These are phyloP conservation scores for Sclerotinia trifoliorum DNA, from an alignment of 2,329 filamentous ascomycete species.

Conservation along the genomic window DNA sequence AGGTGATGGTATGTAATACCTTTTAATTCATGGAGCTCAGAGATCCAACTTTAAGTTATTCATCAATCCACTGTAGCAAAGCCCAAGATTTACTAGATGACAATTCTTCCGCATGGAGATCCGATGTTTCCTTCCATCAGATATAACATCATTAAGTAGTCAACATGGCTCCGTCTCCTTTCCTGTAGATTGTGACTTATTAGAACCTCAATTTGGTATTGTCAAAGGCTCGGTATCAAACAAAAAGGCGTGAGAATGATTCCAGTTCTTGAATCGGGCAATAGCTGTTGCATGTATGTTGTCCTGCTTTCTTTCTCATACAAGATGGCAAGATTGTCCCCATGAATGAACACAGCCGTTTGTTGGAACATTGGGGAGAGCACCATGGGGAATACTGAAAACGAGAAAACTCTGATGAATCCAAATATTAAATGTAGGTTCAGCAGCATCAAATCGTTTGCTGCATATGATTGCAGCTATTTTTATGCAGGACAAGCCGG, in stretches of 20 bases:
- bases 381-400: neutral
- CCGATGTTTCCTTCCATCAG: neutral
- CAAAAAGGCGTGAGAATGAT: neutral
- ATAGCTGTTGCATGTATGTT: neutral
- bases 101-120: too few species aligned
- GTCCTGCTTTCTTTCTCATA: neutral
- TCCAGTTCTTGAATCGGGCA: too few species aligned
- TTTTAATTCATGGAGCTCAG: neutral
- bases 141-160: neutral
- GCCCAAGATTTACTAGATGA: neutral
- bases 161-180: neutral
- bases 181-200: neutral
- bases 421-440: neutral
- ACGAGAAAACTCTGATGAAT: neutral
- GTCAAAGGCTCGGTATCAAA: neutral
- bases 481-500: slow-evolving; percentile 1
- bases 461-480: neutral
- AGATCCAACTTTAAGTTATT: neutral
- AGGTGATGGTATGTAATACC: neutral
- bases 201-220: neutral
- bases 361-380: neutral
- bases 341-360: neutral
- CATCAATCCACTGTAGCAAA: neutral
- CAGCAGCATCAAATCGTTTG: neutral
- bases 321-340: neutral